Evolutionary conservation across 2,329 filamentous ascomycete genomes (phyloP).

Genomic region (Waltergamsia citrina): DNA sequence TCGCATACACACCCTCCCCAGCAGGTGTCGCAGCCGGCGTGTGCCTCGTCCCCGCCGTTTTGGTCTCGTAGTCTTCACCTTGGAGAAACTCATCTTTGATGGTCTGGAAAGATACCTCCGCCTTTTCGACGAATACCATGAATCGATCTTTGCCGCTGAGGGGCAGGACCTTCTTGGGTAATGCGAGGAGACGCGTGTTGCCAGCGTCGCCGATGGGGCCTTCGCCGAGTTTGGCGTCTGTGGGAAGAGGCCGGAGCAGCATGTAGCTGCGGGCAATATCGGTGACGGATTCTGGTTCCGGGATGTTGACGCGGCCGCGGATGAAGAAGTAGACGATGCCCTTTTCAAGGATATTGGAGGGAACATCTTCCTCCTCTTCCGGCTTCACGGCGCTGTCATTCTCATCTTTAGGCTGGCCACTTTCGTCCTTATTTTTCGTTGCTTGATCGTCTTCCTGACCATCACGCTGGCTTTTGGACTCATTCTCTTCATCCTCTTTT

Average conservation of each 20-base stretch:
- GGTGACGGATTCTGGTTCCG: constrained; percentile 56
- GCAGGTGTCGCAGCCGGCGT: constrained; percentile 62
- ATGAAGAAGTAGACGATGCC: constrained; percentile 90
- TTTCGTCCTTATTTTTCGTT: neutral
- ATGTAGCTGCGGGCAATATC: constrained; percentile 76
- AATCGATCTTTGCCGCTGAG: constrained; percentile 59
- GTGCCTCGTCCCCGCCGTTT: constrained; percentile 62
- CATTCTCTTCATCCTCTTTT: constrained; percentile 3
- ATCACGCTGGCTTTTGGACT: neutral
- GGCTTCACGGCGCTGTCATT: constrained; percentile 9
- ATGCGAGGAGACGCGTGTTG: constrained; percentile 62
- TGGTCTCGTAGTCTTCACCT: constrained; percentile 61
- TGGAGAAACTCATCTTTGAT: constrained; percentile 66
- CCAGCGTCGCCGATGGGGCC: constrained; percentile 36
- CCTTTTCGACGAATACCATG: constrained; percentile 77
- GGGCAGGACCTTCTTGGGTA: constrained; percentile 81
- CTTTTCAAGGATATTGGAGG: constrained; percentile 64
- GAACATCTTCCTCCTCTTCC: constrained; percentile 16
- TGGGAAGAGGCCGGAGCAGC: constrained; percentile 62
- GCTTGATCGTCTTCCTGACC: neutral
- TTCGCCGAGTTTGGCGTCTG: constrained; percentile 51
- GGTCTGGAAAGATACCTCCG: constrained; percentile 52
- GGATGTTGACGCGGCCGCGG: constrained; percentile 64
- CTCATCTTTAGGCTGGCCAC: constrained; percentile 3
- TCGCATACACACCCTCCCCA: constrained; percentile 80